Conservation (phyloP, 148 eudicot species). For the Chenopodium suecicum region DNA sequence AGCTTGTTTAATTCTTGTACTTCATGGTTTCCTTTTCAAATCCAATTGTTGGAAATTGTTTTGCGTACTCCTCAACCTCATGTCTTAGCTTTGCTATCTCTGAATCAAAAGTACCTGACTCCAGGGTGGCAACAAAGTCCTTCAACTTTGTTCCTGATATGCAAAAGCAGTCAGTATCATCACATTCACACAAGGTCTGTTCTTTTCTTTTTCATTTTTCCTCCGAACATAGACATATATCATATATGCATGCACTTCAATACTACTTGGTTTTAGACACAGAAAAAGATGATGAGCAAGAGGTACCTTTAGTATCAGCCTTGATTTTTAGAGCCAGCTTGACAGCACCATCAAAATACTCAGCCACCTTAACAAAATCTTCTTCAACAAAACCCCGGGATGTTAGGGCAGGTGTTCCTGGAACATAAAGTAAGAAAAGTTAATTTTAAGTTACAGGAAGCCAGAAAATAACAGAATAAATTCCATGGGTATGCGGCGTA, state of each 20-base stretch:
- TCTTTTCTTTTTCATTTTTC: not conserved
- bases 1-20: constrained; percentile 64
- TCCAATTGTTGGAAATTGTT: constrained; percentile 96
- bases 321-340: constrained; percentile 78
- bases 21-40: constrained; percentile 93
- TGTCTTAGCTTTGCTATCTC: constrained; percentile 77
- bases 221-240: not conserved
- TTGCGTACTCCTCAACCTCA: constrained; percentile 92
- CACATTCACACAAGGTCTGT: not conserved
- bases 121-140: constrained; percentile 81
- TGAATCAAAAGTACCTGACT: constrained; percentile 61
- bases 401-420: constrained; percentile 97
- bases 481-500: not conserved
- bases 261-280: not conserved
- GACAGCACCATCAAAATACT: constrained; percentile 85
- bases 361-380: constrained; percentile 94
- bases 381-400: constrained; percentile 94
- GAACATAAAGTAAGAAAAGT: constrained; percentile 18
- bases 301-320: constrained; percentile 66
- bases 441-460: not conserved
- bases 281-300: not conserved
- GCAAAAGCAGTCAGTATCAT: constrained; percentile 4
- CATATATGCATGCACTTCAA: not conserved
- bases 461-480: not conserved
- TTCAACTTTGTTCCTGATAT: constrained; percentile 84